Percentiles rank a stretch among this genome's conserved stretches.
These are phyloP conservation scores for Malus hybrid DNA, from an alignment of 331 rosid species.

Conservation along the genomic window DNA sequence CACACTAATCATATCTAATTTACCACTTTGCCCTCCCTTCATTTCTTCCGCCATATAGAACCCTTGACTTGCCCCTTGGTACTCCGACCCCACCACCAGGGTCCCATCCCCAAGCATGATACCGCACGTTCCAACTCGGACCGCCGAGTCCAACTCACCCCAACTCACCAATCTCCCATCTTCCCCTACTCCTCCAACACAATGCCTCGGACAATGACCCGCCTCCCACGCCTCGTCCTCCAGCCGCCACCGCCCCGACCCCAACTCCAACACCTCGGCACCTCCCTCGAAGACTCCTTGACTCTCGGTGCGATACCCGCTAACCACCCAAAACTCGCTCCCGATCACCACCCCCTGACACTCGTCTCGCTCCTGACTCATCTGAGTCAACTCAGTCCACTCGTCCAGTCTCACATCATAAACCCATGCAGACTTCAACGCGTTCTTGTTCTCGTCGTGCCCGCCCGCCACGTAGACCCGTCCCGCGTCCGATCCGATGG, in stretches of 20 bases:
- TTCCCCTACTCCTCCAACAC: slow-evolving; percentile 27
- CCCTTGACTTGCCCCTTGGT: slow-evolving; percentile 46
- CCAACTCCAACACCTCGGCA: slow-evolving; percentile 39
- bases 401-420: slow-evolving; percentile 41
- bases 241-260: slow-evolving; percentile 52
- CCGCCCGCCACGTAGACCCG: slow-evolving; percentile 70
- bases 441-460: slow-evolving; percentile 74
- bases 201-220: slow-evolving; percentile 60
- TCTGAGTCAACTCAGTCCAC: slow-evolving; percentile 45
- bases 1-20: slow-evolving; percentile 25
- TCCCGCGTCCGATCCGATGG: slow-evolving; percentile 43
- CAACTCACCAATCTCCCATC: slow-evolving; percentile 32
- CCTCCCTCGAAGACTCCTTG: slow-evolving; percentile 65
- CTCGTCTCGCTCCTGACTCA: slow-evolving; percentile 75
- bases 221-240: slow-evolving; percentile 43
- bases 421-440: slow-evolving; percentile 57
- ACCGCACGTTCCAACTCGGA: slow-evolving; percentile 47
- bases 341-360: slow-evolving; percentile 60
- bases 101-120: slow-evolving; percentile 19
- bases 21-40: slow-evolving; percentile 43
- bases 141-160: slow-evolving; percentile 34
- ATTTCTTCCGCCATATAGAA: slow-evolving; percentile 26
- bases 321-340: slow-evolving; percentile 69
- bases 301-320: slow-evolving; percentile 68
- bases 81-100: slow-evolving; percentile 49